A percentile compares a stretch with the other conserved stretches of the same genome.
Conservation (phyloP, 2,329 filamentous ascomycete species). For the Colletotrichum sp. region DNA sequence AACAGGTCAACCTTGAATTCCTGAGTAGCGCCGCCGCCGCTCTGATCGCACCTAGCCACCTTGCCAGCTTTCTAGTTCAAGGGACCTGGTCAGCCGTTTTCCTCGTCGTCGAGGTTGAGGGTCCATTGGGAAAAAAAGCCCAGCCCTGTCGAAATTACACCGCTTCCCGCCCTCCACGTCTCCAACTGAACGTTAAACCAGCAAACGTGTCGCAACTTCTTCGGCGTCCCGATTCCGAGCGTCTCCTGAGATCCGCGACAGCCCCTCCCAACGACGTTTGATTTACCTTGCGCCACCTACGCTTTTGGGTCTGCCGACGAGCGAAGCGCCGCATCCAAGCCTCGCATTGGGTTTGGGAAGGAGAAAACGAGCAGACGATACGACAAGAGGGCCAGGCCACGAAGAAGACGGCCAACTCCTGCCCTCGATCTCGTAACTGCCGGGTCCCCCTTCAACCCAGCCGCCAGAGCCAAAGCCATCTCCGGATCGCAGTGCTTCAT, state of each 20-base stretch:
- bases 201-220: constrained; percentile 8
- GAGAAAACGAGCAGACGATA: neutral
- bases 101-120: neutral
- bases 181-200: constrained; percentile 4
- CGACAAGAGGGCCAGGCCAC: neutral
- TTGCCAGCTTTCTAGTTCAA: neutral
- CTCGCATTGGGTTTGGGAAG: neutral
- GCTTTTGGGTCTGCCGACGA: neutral
- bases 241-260: constrained; percentile 22
- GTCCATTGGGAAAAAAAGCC: neutral
- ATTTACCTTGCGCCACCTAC: constrained; percentile 5
- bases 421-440: neutral
- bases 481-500: constrained; percentile 1
- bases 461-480: neutral
- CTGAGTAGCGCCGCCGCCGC: neutral
- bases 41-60: neutral
- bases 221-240: constrained; percentile 14
- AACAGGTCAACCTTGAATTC: constrained; percentile 6
- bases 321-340: neutral
- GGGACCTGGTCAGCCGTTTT: neutral
- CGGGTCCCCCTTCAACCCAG: neutral
- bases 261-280: constrained; percentile 6
- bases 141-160: constrained; percentile 12
- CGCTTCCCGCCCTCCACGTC: neutral
- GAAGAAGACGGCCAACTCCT: neutral